Percentiles rank a stretch among this genome's conserved stretches.
phyloP scores from a whole-genome alignment of 352 stramenopile genomes.

The Globisporangium parvum region DNA sequence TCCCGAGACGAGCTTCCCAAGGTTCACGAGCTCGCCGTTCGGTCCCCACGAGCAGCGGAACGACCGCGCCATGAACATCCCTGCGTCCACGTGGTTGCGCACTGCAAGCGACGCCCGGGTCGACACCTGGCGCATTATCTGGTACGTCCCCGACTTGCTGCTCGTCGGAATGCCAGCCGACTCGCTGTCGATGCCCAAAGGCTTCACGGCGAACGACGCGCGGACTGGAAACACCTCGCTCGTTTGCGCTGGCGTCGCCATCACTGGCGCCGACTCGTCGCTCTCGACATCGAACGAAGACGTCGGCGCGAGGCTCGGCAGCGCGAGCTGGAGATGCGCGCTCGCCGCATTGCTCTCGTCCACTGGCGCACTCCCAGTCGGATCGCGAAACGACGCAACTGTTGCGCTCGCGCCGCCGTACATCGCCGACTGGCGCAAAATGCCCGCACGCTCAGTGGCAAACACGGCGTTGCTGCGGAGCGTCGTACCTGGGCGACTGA shows the following conservation, averaged over 20 bases:
- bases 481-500: slow-evolving; percentile 14
- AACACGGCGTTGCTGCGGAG: slow-evolving; percentile 14
- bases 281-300: slow-evolving; percentile 16
- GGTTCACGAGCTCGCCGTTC: slow-evolving; percentile 66
- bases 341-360: not conserved
- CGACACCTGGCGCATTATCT: slow-evolving; percentile 49
- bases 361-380: not conserved
- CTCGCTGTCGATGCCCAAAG: slow-evolving; percentile 30
- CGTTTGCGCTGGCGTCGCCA: slow-evolving; percentile 11
- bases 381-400: slow-evolving; percentile 29
- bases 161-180: slow-evolving; percentile 17
- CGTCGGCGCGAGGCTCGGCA: not conserved
- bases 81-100: slow-evolving; percentile 51
- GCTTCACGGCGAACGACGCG: slow-evolving; percentile 22
- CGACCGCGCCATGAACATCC: slow-evolving; percentile 72
- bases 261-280: slow-evolving; percentile 12
- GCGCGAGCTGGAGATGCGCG: not conserved
- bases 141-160: slow-evolving; percentile 61
- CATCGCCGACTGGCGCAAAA: slow-evolving; percentile 45
- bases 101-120: slow-evolving; percentile 28
- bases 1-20: slow-evolving; percentile 35
- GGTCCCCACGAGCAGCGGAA: slow-evolving; percentile 81
- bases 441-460: slow-evolving; percentile 24
- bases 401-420: slow-evolving; percentile 20
- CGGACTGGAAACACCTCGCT: slow-evolving; percentile 34